Evolutionary conservation across 2,329 filamentous ascomycete species (phyloP).

Genomic region (Calonectria multiphialidica): DNA sequence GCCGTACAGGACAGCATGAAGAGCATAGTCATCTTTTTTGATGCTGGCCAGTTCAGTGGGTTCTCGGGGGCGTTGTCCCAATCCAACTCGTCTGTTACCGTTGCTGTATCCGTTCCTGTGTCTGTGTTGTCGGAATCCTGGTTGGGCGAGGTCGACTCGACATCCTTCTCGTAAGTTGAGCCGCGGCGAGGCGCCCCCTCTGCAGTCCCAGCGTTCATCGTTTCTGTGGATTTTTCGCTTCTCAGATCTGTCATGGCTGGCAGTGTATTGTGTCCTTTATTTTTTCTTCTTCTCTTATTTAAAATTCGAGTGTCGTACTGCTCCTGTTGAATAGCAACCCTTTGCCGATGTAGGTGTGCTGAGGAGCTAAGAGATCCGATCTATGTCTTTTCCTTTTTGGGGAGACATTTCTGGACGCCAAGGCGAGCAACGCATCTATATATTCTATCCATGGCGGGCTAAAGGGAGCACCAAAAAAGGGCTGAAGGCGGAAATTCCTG

Average conservation of each 20-base stretch:
- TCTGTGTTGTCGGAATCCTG: not conserved
- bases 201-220: constrained; percentile 2
- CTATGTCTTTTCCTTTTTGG: not conserved
- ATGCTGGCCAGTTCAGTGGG: constrained; percentile 62
- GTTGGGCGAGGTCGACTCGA: constrained; percentile 39
- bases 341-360: too few relatives aligned
- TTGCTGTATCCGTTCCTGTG: not conserved
- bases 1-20: constrained; percentile 52
- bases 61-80: constrained; percentile 59
- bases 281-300: not conserved
- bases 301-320: not conserved
- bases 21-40: constrained; percentile 55
- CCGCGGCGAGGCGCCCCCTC: constrained; percentile 9
- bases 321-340: too few relatives aligned
- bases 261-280: not conserved
- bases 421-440: not conserved
- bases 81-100: constrained; percentile 22
- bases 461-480: too few relatives aligned
- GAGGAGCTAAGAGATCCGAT: not conserved
- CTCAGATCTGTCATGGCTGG: not conserved
- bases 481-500: not conserved
- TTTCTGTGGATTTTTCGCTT: constrained; percentile 8
- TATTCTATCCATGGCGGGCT: not conserved
- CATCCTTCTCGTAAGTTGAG: constrained; percentile 42
- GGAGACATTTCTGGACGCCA: not conserved